Evolutionary conservation across 345 rosid genomes (phyloP), one percentile per base, ranked within the genome.

Genomic region (Eucalyptus decipiens): DNA sequence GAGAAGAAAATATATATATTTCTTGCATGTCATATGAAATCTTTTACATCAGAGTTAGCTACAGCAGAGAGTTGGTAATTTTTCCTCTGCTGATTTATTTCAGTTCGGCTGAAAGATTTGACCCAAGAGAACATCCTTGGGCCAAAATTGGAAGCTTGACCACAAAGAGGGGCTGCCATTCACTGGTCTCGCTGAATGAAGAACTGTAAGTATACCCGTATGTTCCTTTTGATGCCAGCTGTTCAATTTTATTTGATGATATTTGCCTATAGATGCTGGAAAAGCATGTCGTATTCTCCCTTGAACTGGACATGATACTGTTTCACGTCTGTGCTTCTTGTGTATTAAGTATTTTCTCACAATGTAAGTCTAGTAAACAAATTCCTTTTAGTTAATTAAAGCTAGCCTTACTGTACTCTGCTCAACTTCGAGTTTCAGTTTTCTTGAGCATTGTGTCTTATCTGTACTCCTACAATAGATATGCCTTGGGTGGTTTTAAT

Each of bases 51-150:
- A 45, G 51, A 85, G 86, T 26, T 14, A 51, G 56, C 37, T 11
- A 18, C 43, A 34, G 81, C 43, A 34, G 26, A 42, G 32, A 42
- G 54, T 87, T 11, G 65, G 34, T 37, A 0, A 42, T 87, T 47
- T 26, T 65, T 87, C 6, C 28, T 3, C 16, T 67, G 13, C 85
- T 87, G 86, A 76, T 62, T 90, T 34, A 67, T 48, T 69, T 89
- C 93, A 96, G 99, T 49, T 93, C 97, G 88, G 96, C 93, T 37
- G 98, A 97, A 93, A 96, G 98, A n/a, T n/a, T n/a, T 90, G 99
- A 97, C 90, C 95, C 95, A 50, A 93, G 98, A 93, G 97, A 96
- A 92, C 94, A 93, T 90, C 92, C 95, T 3, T 95, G 99, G 99
- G 89, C 89, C 89, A 89, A 86, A n/a, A 92, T 97, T 88, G 91